Percentiles rank a stretch among this genome's conserved stretches.
Evolutionary conservation across 441 rosid species (phyloP).

Genomic region (Eutrema salsugineum): DNA sequence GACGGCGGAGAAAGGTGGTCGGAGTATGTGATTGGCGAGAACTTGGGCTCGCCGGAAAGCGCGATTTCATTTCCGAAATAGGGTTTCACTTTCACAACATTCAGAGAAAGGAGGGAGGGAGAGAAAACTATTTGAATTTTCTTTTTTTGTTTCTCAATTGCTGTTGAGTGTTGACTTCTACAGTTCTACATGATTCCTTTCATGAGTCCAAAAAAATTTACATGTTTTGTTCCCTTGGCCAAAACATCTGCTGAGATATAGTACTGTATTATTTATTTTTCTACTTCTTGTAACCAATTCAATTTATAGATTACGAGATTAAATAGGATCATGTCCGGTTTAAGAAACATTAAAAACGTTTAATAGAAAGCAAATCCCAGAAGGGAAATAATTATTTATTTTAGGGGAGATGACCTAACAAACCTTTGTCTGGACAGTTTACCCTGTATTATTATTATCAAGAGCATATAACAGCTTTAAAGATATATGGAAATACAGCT

Average conservation of each 20-base stretch:
- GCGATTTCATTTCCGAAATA: slow-evolving; percentile 27
- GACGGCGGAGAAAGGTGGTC: slow-evolving; percentile 10
- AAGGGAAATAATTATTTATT: background rate
- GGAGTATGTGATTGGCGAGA: slow-evolving; percentile 51
- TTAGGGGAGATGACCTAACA: background rate
- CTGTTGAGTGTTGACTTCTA: background rate
- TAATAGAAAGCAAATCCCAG: background rate
- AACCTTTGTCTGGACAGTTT: background rate
- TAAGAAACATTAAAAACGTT: too few relatives aligned
- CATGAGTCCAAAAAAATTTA: background rate
- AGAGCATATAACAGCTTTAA: background rate
- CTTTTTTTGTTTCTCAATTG: too few relatives aligned
- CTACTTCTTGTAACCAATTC: too few relatives aligned
- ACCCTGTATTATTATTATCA: slow-evolving; percentile 7
- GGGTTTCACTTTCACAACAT: background rate
- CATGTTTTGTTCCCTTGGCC: too few relatives aligned
- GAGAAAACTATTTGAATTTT: background rate
- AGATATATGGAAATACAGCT: background rate
- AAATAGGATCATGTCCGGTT: too few relatives aligned
- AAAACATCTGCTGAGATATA: too few relatives aligned
- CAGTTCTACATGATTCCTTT: background rate
- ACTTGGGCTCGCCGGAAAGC: slow-evolving; percentile 47
- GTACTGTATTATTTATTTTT: too few relatives aligned
- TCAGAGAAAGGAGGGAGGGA: background rate
- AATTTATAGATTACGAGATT: too few relatives aligned